phyloP scores from a whole-genome alignment of 352 stramenopile genomes.

The Phytophthora meadii region DNA sequence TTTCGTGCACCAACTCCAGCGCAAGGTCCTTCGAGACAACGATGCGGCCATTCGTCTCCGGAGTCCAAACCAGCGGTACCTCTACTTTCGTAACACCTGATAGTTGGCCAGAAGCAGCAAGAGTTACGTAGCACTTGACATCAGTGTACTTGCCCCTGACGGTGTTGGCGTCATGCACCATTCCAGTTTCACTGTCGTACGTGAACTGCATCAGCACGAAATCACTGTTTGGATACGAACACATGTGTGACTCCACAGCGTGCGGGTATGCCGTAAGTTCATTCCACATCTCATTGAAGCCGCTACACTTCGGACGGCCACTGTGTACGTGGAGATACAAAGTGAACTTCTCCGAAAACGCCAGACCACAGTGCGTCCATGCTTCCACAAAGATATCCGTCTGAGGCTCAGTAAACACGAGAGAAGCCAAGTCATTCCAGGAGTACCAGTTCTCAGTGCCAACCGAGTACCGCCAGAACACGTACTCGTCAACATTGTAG shows the following conservation, averaged over 20 bases:
- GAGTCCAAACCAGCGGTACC: background rate
- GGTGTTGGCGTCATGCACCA: slow-evolving; percentile 3
- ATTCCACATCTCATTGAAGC: slow-evolving; percentile 28
- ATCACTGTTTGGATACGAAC: slow-evolving; percentile 30
- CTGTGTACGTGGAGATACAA: slow-evolving; percentile 50
- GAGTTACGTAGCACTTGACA: slow-evolving; percentile 31
- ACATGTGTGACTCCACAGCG: slow-evolving; percentile 12
- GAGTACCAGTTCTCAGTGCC: slow-evolving; percentile 12
- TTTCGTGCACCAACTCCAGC: slow-evolving; percentile 15
- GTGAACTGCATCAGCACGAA: slow-evolving; percentile 29
- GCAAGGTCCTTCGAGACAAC: slow-evolving; percentile 21
- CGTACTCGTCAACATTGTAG: slow-evolving; percentile 15
- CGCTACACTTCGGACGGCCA: slow-evolving; percentile 7
- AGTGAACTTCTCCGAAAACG: slow-evolving; percentile 31
- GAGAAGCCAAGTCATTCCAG: slow-evolving; percentile 3
- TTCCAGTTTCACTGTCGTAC: slow-evolving; percentile 17
- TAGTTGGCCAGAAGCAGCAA: slow-evolving; percentile 10
- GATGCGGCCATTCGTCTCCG: background rate
- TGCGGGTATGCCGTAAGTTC: slow-evolving; percentile 9
- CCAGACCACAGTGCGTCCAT: slow-evolving; percentile 59
- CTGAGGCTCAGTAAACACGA: slow-evolving; percentile 38
- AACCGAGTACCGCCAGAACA: slow-evolving; percentile 65
- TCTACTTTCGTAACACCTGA: background rate
- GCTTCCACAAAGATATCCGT: slow-evolving; percentile 54
- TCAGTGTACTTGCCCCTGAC: slow-evolving; percentile 35